These are phyloP conservation scores for Zopfia rhizophila DNA, from an alignment of 2,329 filamentous ascomycete species.

Conservation along the genomic window DNA sequence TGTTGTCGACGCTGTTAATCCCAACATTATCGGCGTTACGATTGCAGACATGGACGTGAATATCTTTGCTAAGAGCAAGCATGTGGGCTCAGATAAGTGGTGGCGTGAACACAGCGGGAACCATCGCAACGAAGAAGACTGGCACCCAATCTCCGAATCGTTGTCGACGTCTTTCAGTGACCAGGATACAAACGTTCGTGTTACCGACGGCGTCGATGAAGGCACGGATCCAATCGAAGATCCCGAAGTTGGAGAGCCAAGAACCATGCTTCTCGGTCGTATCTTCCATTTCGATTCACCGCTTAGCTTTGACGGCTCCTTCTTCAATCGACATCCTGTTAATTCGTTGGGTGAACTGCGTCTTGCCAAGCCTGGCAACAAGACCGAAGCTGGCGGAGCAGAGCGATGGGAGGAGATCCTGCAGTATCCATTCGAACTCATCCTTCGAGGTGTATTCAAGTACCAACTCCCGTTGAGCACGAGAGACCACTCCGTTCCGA, in stretches of 20 bases:
- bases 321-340: slow-evolving; percentile 78
- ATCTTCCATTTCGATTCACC: slow-evolving; percentile 89
- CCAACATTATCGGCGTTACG: slow-evolving; percentile 89
- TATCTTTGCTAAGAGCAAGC: slow-evolving; percentile 92
- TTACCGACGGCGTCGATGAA: slow-evolving; percentile 54
- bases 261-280: slow-evolving; percentile 91
- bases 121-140: slow-evolving; percentile 37
- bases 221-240: slow-evolving; percentile 73
- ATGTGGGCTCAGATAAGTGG: slow-evolving; percentile 72
- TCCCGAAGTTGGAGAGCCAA: slow-evolving; percentile 67
- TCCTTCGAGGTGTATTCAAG: slow-evolving; percentile 89
- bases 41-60: slow-evolving; percentile 89
- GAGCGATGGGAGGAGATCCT: slow-evolving; percentile 91
- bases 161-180: not conserved
- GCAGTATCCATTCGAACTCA: slow-evolving; percentile 91
- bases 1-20: slow-evolving; percentile 87
- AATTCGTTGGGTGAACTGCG: slow-evolving; percentile 85
- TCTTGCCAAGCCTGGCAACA: slow-evolving; percentile 84
- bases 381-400: slow-evolving; percentile 81
- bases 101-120: slow-evolving; percentile 51
- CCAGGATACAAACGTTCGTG: slow-evolving; percentile 7
- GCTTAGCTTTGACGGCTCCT: slow-evolving; percentile 87
- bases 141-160: slow-evolving; percentile 30
- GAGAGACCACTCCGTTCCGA: slow-evolving; percentile 62
- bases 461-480: slow-evolving; percentile 75